A percentile compares a stretch with the other conserved stretches of the same genome.
Evolutionary conservation across 805 yeast genomes (phyloP).

Genomic region (Kazachstania kunashirensis): DNA sequence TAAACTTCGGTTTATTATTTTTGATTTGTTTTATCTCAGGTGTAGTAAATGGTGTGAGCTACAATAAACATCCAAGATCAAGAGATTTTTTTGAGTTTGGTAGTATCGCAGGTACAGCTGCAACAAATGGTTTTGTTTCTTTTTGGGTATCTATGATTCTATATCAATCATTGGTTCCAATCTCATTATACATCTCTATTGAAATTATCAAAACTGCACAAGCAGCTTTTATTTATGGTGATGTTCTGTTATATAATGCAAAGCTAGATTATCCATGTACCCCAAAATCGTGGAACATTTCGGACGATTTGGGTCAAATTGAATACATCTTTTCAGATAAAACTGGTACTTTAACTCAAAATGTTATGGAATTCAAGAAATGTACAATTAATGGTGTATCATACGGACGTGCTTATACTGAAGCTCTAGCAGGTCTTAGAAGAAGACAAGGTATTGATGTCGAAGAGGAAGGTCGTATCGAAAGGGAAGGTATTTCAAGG

Average conservation of each 20-base stretch:
- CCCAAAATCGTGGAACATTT: conserved; percentile 77
- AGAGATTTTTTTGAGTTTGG: conserved; percentile 62
- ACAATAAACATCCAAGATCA: conserved; percentile 38
- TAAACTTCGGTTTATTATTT: conserved; percentile 58
- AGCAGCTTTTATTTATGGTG: conserved; percentile 71
- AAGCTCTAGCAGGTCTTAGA: conserved; percentile 69
- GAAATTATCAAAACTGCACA: conserved; percentile 78
- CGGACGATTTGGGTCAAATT: conserved; percentile 79
- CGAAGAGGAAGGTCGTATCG: conserved; percentile 45
- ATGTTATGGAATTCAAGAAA: conserved; percentile 78
- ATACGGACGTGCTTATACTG: conserved; percentile 76
- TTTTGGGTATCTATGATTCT: conserved; percentile 70
- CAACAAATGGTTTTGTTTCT: conserved; percentile 57
- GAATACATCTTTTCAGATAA: conserved; percentile 79
- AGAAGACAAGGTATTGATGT: conserved; percentile 72
- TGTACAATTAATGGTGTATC: conserved; percentile 64
- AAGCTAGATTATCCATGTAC: conserved; percentile 70
- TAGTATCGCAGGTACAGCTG: conserved; percentile 55
- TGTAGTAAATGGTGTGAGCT: conserved; percentile 59
- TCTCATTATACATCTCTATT: conserved; percentile 69
- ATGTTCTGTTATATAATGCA: conserved; percentile 59
- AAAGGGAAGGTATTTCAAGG: conserved; percentile 42
- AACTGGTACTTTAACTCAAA: conserved; percentile 77
- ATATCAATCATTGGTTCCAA: conserved; percentile 74
- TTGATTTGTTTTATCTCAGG: conserved; percentile 62